Conservation (phyloP, 2,329 filamentous ascomycete genomes). For the Colletotrichum sp. region DNA sequence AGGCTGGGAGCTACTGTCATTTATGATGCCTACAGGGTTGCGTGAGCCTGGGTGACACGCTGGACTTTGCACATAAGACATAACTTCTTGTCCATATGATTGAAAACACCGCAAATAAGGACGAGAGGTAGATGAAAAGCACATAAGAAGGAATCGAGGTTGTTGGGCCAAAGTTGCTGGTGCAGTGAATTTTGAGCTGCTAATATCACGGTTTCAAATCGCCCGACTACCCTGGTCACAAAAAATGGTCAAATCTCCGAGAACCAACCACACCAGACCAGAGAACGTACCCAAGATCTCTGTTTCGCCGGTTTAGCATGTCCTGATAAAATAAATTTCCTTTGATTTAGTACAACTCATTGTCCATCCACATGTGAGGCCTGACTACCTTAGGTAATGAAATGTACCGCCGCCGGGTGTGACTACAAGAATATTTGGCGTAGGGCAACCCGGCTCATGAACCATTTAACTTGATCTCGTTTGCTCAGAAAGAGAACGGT, state of each 20-base stretch:
- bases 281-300: accelerated
- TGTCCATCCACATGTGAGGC: too few relatives aligned
- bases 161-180: neutral
- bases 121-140: neutral
- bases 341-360: neutral
- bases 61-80: neutral
- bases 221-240: neutral
- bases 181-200: neutral
- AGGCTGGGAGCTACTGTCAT: constrained; percentile 29
- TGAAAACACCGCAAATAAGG: neutral
- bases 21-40: constrained; percentile 21
- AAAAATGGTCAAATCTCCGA: neutral
- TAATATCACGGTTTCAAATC: neutral
- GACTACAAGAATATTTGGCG: neutral
- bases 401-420: neutral
- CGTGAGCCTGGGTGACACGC: neutral
- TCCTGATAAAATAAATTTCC: neutral
- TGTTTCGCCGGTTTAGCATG: neutral
- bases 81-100: neutral
- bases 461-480: neutral
- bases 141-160: accelerated
- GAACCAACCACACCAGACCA: neutral
- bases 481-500: neutral
- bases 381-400: too few relatives aligned
- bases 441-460: neutral